A percentile compares a stretch with the other conserved stretches of the same genome.
Conservation (phyloP, 345 rosid genomes). For the Hevea brasiliensis region DNA sequence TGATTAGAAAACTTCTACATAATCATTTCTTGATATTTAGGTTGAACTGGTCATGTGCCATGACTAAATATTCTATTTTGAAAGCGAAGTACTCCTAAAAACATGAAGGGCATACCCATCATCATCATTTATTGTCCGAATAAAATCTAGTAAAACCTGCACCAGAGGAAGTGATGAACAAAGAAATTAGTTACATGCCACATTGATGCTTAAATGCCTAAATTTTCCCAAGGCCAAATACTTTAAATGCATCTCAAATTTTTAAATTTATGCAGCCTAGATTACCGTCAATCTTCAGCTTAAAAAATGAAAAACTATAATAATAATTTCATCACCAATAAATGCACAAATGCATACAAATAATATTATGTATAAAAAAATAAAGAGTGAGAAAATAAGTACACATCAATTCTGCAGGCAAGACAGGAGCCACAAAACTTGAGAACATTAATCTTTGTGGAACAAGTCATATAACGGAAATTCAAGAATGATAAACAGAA, state of each 20-base stretch:
- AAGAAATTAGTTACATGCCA: constrained; percentile 13
- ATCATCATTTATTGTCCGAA: constrained; percentile 88
- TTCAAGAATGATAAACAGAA: too few relatives aligned
- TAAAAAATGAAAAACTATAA: background rate
- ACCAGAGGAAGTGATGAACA: constrained; percentile 3
- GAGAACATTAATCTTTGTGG: too few relatives aligned
- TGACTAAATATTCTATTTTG: background rate
- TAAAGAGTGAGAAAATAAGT: background rate
- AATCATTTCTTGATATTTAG: constrained; percentile 6
- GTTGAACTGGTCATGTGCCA: background rate
- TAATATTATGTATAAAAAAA: background rate
- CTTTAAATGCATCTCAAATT: background rate
- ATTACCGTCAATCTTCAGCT: background rate
- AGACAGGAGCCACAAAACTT: too few relatives aligned
- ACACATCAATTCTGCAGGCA: background rate
- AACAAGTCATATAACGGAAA: too few relatives aligned
- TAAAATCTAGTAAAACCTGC: constrained; percentile 95
- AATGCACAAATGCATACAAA: background rate
- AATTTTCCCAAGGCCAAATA: background rate
- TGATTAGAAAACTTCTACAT: background rate
- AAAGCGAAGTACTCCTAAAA: constrained; percentile 5
- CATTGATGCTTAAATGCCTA: background rate
- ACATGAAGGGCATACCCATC: constrained; percentile 66
- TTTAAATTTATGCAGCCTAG: background rate
- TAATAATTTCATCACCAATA: background rate